Evolutionary conservation across 805 yeast genomes (phyloP).

Genomic region (Spathaspora sp.): DNA sequence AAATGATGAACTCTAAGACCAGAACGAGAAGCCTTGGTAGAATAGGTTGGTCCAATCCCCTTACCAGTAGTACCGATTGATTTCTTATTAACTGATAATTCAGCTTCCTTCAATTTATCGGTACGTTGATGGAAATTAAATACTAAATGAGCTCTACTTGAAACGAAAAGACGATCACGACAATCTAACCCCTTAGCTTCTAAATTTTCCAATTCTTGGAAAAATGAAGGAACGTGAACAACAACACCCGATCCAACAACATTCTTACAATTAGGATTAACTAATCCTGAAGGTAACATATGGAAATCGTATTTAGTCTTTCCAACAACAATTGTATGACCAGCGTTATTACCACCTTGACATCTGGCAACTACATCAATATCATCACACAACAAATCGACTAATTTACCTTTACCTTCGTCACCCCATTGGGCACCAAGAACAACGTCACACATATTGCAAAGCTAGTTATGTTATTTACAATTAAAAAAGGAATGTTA

Average conservation of each 20-base stretch:
- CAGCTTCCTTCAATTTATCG: slow-evolving; percentile 92
- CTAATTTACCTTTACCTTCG: slow-evolving; percentile 98
- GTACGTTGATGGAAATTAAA: slow-evolving; percentile 98
- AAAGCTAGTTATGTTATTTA: background rate
- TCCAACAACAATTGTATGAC: slow-evolving; percentile 94
- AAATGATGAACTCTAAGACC: slow-evolving; percentile 97
- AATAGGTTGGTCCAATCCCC: slow-evolving; percentile 98
- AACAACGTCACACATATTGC: slow-evolving; percentile 79
- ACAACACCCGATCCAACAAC: slow-evolving; percentile 96
- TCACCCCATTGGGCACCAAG: slow-evolving; percentile 99
- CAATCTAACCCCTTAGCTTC: slow-evolving; percentile 79
- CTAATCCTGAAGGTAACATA: slow-evolving; percentile 98
- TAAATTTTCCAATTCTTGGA: slow-evolving; percentile 77
- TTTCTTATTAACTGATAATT: slow-evolving; percentile 74
- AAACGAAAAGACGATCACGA: slow-evolving; percentile 74
- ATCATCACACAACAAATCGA: slow-evolving; percentile 89
- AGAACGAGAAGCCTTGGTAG: slow-evolving; percentile 94
- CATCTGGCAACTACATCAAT: slow-evolving; percentile 97
- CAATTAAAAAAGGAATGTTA: background rate
- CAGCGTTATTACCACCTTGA: slow-evolving; percentile 99
- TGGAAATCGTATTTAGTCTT: slow-evolving; percentile 93
- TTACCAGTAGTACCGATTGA: slow-evolving; percentile 97
- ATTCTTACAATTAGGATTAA: slow-evolving; percentile 86
- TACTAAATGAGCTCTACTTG: slow-evolving; percentile 93
- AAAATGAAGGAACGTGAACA: slow-evolving; percentile 89